Evolutionary conservation across 148 eudicot genomes (phyloP), one percentile per base, ranked within the genome.

Genomic region (Polygonum aviculare): DNA sequence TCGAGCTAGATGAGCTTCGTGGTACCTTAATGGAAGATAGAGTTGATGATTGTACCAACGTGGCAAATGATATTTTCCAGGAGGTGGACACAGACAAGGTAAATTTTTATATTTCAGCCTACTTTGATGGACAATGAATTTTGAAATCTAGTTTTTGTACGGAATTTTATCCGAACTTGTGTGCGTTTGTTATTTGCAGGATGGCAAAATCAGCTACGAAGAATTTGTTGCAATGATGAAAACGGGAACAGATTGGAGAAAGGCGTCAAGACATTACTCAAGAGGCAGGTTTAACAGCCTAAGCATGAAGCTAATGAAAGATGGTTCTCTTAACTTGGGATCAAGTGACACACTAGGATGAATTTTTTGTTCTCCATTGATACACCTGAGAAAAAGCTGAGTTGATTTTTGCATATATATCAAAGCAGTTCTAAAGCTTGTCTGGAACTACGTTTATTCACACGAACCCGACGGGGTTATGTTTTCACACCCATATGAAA

Each of bases 181-280:
- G 38, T 40, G 10, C 70, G 16, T 74, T 77, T 41, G 67, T 67
- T 60, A 7, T 18, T 65, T 85, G 69, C 85, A 93, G 98, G 98
- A 93, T 80, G 98, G 98, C 11, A 82, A 62, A 77, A 91, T 93
- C 79, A 94, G 98, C 83, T 91, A 91, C 22, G 98, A 94, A 19
- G 98, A 94, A 77, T 94, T 94, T 84, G 94, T 81, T 59, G 97
- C 98, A 7, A 94, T 94, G 98, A 91, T 94, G 97, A 94, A 94
- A 84, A 91, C 98, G n/a, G 98, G 97, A 35, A 94, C 98, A 1
- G 95, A 94, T 79, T 94, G 97, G 98, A 91, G 97, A 85, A 94
- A 91, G 83, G 98, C 97, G 26, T 94, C 98, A 59, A 86, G 97
- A 21, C 98, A 91, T 80, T 94, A 94, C 85, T 94, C 98, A 36